Conservation (phyloP, 805 yeast species). For the Torulaspora delbrueckii region DNA sequence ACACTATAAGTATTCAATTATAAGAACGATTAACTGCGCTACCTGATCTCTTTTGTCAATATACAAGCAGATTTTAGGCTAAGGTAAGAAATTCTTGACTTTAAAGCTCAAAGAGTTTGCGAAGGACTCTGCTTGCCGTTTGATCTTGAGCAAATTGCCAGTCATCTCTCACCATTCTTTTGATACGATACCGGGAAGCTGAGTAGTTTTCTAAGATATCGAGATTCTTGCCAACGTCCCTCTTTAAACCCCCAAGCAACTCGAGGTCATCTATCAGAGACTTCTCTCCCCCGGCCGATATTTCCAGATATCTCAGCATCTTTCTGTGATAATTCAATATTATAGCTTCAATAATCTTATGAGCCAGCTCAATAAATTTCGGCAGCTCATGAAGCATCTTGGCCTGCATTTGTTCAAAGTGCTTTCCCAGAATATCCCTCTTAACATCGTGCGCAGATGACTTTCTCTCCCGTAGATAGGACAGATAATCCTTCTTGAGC, state of each 20-base stretch:
- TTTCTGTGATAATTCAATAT: slow-evolving; percentile 22
- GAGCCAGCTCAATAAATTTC: slow-evolving; percentile 15
- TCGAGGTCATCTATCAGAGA: slow-evolving; percentile 28
- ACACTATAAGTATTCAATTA: too few species aligned
- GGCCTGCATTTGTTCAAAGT: slow-evolving; percentile 28
- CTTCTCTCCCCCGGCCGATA: slow-evolving; percentile 32
- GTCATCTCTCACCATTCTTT: slow-evolving; percentile 30
- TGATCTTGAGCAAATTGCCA: slow-evolving; percentile 25
- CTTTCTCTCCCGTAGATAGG: slow-evolving; percentile 23
- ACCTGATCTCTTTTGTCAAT: too few species aligned
- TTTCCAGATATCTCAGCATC: slow-evolving; percentile 31
- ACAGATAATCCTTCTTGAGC: slow-evolving; percentile 35
- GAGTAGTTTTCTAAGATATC: slow-evolving; percentile 38
- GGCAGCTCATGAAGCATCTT: slow-evolving; percentile 35
- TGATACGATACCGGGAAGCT: slow-evolving; percentile 29
- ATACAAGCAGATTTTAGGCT: too few species aligned
- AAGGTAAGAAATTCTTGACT: too few species aligned
- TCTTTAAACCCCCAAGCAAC: slow-evolving; percentile 11
- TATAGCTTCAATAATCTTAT: slow-evolving; percentile 14
- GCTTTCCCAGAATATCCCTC: slow-evolving; percentile 27
- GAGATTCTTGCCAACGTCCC: slow-evolving; percentile 32
- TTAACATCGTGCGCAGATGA: slow-evolving; percentile 25
- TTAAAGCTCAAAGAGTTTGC: slow-evolving; percentile 29
- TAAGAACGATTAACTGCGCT: too few species aligned
- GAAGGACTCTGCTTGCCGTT: slow-evolving; percentile 23